A percentile compares a stretch with the other conserved stretches of the same genome.
These are phyloP conservation scores for Buxus sempervirens DNA, from an alignment of 164 flowering plant species.

Conservation along the genomic window DNA sequence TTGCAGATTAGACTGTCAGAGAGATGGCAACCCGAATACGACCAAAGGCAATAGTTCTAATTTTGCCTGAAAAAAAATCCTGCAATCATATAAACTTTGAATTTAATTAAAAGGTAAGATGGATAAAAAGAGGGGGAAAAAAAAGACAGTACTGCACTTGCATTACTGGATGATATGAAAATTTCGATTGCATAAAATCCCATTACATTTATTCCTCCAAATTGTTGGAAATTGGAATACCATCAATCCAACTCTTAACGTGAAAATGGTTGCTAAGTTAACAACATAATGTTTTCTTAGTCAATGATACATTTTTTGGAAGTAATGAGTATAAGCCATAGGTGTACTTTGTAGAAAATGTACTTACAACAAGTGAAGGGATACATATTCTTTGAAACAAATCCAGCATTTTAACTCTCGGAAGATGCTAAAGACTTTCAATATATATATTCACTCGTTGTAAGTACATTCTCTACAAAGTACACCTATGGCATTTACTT, in stretches of 20 bases:
- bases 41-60: conserved; percentile 13
- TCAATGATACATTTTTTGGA: background rate
- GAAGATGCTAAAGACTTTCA: conserved; percentile 36
- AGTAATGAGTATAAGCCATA: background rate
- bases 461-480: conserved; percentile 25
- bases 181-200: conserved; percentile 46
- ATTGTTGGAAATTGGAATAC: conserved; percentile 58
- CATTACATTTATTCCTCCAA: conserved; percentile 62
- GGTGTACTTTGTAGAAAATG: background rate
- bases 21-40: background rate
- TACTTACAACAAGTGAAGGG: conserved; percentile 54
- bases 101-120: background rate
- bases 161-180: conserved; percentile 37
- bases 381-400: conserved; percentile 52
- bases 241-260: conserved; percentile 65
- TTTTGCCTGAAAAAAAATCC: conserved; percentile 12
- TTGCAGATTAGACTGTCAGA: background rate
- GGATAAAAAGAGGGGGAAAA: background rate
- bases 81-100: background rate
- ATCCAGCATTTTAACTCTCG: conserved; percentile 46
- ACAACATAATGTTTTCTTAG: background rate
- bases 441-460: conserved; percentile 46
- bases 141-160: background rate
- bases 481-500: background rate
- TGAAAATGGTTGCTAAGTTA: conserved; percentile 6